Conservation (phyloP, 116 monocot genomes). For the Dioscorea cayenensis region DNA sequence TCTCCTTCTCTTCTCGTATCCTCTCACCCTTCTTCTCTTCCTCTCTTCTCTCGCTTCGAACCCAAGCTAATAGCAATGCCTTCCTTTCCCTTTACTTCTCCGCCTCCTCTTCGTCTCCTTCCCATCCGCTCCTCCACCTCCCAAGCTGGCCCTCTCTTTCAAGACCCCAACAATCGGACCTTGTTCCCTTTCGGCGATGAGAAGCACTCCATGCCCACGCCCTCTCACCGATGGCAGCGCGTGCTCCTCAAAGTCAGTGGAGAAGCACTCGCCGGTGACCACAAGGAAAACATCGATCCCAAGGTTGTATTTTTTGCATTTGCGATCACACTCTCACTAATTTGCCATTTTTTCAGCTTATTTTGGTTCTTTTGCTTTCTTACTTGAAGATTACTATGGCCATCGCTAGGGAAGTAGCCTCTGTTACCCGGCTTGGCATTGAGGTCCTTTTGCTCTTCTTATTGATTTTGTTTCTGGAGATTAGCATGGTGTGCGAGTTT, state of each 20-base stretch:
- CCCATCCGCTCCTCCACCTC: neutral
- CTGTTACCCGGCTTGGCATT: slow-evolving; percentile 81
- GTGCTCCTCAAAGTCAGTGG: slow-evolving; percentile 93
- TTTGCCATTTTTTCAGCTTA: neutral
- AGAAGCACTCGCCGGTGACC: slow-evolving; percentile 92
- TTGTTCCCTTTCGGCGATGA: slow-evolving; percentile 24
- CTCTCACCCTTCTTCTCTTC: neutral
- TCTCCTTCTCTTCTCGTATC: too few relatives aligned
- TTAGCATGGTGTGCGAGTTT: neutral
- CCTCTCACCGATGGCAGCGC: slow-evolving; percentile 65
- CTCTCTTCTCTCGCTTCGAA: neutral
- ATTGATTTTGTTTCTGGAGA: neutral
- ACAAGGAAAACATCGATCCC: slow-evolving; percentile 78
- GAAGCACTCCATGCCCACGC: slow-evolving; percentile 24
- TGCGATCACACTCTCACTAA: neutral
- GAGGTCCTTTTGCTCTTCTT: slow-evolving; percentile 45
- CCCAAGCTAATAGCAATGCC: neutral
- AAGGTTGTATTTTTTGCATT: slow-evolving; percentile 33
- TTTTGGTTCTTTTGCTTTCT: neutral
- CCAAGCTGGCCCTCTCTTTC: slow-evolving; percentile 1
- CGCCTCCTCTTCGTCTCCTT: neutral
- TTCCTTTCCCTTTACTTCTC: neutral
- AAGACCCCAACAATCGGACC: slow-evolving; percentile 6
- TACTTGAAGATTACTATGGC: slow-evolving; percentile 81
- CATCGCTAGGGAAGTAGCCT: slow-evolving; percentile 93